Conservation (phyloP, 2,329 filamentous ascomycete species). For the Alternaria alternata region DNA sequence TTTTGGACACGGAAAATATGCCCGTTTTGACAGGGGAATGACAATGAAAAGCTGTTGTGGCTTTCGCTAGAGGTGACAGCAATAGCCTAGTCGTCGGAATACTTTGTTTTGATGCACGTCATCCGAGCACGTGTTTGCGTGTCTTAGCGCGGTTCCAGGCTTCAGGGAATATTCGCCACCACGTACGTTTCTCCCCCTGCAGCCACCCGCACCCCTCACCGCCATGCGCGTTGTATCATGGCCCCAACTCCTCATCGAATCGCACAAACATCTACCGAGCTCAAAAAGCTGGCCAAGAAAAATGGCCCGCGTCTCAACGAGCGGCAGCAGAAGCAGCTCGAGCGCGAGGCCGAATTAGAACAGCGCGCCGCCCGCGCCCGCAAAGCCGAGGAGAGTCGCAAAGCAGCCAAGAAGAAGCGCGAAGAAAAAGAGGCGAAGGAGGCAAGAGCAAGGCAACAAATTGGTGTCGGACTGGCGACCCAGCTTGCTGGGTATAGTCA, state of each 20-base stretch:
- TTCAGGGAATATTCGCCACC: constrained; percentile 7
- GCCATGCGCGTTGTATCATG: constrained; percentile 31
- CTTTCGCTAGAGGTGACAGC: neutral
- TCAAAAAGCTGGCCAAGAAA: constrained; percentile 44
- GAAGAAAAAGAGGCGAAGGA: constrained; percentile 46
- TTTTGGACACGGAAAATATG: neutral
- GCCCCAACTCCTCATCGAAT: constrained; percentile 32
- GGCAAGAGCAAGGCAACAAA: constrained; percentile 32
- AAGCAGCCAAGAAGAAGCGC: constrained; percentile 41
- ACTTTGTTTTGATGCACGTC: neutral
- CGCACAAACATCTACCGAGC: constrained; percentile 48
- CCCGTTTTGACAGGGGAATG: neutral
- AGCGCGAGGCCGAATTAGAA: constrained; percentile 43
- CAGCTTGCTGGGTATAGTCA: constrained; percentile 51
- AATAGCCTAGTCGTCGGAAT: neutral
- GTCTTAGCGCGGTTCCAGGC: constrained; percentile 13
- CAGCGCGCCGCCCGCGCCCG: constrained; percentile 43
- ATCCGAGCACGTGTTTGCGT: constrained; percentile 13
- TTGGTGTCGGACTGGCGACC: constrained; percentile 49
- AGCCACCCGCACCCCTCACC: constrained; percentile 6
- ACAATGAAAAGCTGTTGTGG: neutral
- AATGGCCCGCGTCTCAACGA: constrained; percentile 37
- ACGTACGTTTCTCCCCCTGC: constrained; percentile 9
- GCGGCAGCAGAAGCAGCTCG: constrained; percentile 39
- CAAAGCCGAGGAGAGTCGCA: constrained; percentile 43